Base-by-base conservation (phyloP, 208 protist species). In the Acanthamoeba castellanii region DNA sequence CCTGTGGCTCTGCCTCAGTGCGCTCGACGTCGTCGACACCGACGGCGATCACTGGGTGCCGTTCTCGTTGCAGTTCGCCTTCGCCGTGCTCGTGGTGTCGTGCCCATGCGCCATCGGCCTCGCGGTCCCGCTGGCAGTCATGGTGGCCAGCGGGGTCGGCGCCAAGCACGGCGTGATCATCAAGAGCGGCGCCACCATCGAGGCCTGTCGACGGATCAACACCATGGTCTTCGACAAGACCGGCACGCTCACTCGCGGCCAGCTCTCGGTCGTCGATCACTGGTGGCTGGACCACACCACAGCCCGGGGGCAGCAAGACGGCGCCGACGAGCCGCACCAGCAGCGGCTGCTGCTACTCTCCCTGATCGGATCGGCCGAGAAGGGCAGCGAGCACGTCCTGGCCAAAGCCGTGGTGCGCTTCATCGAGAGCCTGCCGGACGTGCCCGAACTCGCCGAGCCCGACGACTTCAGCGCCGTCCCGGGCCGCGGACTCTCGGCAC, bases 211-310 rank as follows among this genome's bases (percentile, higher is more conserved):
- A 45, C 72, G 95, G n/a, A 96, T 98, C 9, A 97, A 95, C 45
- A 98, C 97, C 42, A 96, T 99, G 1, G 96, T 99, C 47, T 99
- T 99, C 50, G 99, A 99, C 96, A 99, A 99, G 96, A 99, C 99
- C 7, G 99, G 99, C 27, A 99, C 99, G 13, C 97, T 99, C 34
- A 99, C 99, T 7, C 95, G 87, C 7, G 99, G 99, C 18, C 96
- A 96, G 64, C 97, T 98, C 34, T 81, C 95, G n/a, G 98, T 99
- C 30, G 95, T 97, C 30, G 95, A 88, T 45, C 52, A 97, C 68
- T 22, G 45, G 82, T 47, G 45, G 45, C 45, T 47, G 45, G 45
- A 47, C 45, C 7, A 47, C 45, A 47, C 45, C 45, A 47, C 45
- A 47, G 45, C 13, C 30, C 14, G 4, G 27, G 16, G n/a, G 20